Percentiles rank a stretch among this genome's conserved stretches.
Conservation (phyloP, 768 basidiomycete genomes). For the Tricholoma flavovirens region DNA sequence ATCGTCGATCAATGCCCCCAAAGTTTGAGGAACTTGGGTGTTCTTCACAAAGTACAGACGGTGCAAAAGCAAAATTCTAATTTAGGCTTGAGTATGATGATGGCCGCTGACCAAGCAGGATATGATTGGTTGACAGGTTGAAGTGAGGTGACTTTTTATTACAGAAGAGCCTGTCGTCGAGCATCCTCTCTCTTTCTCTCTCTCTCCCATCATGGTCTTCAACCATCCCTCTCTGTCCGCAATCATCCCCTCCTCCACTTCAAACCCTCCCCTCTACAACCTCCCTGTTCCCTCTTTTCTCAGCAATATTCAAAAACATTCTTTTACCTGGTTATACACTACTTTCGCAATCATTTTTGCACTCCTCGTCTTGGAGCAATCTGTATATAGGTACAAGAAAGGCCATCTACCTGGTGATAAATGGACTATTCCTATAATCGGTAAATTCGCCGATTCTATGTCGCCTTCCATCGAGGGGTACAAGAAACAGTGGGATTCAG, state of each 20-base stretch:
- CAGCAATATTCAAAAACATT: constrained; percentile 25
- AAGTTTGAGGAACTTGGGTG: too few species aligned
- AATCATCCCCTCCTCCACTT: constrained; percentile 40
- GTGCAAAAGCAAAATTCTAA: too few species aligned
- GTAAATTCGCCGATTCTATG: constrained; percentile 91
- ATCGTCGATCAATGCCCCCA: too few species aligned
- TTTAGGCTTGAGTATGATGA: too few species aligned
- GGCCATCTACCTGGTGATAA: constrained; percentile 75
- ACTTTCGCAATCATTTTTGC: constrained; percentile 62
- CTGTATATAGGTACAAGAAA: constrained; percentile 87
- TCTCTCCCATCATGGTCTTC: constrained; percentile 26
- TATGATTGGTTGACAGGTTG: constrained; percentile 31
- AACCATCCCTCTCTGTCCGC: constrained; percentile 34
- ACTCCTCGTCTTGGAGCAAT: constrained; percentile 83
- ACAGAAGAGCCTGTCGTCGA: constrained; percentile 4
- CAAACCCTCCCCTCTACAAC: constrained; percentile 33
- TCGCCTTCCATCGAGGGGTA: constrained; percentile 90
- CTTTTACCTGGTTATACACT: constrained; percentile 58
- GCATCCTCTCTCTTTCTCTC: too few species aligned
- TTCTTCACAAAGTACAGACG: too few species aligned
- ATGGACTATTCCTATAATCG: constrained; percentile 98
- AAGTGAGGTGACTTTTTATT: not conserved
- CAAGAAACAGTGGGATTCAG: constrained; percentile 87
- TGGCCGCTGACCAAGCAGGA: constrained; percentile 3
- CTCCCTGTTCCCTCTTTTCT: constrained; percentile 46